Percentiles rank a stretch among this genome's conserved stretches.
phyloP scores from a whole-genome alignment of 306 rosid species.

The Cyamopsis tetragonoloba region DNA sequence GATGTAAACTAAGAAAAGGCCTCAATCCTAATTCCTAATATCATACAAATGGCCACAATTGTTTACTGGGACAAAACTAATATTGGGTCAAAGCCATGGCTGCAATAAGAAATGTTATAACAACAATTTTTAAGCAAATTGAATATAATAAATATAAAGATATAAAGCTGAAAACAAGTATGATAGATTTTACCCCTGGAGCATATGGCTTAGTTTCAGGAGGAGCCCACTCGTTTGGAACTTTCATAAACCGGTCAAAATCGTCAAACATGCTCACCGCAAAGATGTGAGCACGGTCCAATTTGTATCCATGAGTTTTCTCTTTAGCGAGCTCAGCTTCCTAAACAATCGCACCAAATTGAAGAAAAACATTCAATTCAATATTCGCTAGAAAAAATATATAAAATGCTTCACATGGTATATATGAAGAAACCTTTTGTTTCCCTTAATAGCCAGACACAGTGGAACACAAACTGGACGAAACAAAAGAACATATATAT shows the following conservation, averaged over 20 bases:
- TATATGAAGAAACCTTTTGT: not conserved
- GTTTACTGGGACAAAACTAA: not conserved
- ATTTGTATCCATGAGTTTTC: constrained; percentile 80
- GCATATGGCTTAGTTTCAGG: constrained; percentile 62
- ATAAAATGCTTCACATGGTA: too few species aligned
- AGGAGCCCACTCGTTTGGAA: constrained; percentile 88
- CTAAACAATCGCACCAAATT: constrained; percentile 31
- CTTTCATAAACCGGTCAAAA: constrained; percentile 70
- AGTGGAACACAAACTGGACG: not conserved
- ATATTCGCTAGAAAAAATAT: not conserved
- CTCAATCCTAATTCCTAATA: not conserved
- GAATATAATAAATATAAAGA: not conserved
- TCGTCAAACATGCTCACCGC: constrained; percentile 79
- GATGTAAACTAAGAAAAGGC: not conserved
- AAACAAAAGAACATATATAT: not conserved
- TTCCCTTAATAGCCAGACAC: not conserved
- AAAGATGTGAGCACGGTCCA: constrained; percentile 79
- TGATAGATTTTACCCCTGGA: constrained; percentile 55
- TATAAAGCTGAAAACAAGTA: not conserved
- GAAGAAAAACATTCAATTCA: not conserved
- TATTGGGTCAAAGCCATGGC: not conserved
- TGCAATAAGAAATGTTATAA: not conserved
- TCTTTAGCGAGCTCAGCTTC: constrained; percentile 94
- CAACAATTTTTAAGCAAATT: not conserved
- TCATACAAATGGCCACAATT: not conserved